Evolutionary conservation across 2,329 filamentous ascomycete genomes (phyloP).

Genomic region (Albophoma yamanashiensis): DNA sequence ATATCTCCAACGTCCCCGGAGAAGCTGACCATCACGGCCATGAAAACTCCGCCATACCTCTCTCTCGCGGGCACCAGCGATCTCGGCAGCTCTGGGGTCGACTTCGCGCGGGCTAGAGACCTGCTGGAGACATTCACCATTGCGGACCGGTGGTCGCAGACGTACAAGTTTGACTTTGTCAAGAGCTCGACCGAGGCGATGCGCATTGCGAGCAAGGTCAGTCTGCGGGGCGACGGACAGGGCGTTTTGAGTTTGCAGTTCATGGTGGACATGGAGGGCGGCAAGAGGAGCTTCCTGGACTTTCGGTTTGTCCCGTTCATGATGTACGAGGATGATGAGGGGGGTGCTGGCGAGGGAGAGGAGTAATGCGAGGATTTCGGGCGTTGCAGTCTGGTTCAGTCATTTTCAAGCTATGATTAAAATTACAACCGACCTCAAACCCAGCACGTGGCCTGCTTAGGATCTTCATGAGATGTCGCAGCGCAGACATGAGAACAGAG

Average conservation of each 20-base stretch:
- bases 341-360: neutral
- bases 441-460: neutral
- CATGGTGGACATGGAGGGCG: slow-evolving; percentile 78
- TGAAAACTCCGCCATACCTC: slow-evolving; percentile 57
- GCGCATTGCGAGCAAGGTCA: slow-evolving; percentile 85
- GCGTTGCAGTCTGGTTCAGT: neutral
- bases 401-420: neutral
- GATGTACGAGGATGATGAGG: slow-evolving; percentile 41
- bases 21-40: slow-evolving; percentile 57
- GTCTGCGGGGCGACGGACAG: slow-evolving; percentile 75
- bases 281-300: slow-evolving; percentile 63
- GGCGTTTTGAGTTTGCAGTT: slow-evolving; percentile 92
- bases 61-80: slow-evolving; percentile 55
- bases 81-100: slow-evolving; percentile 52
- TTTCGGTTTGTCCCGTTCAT: slow-evolving; percentile 71
- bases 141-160: slow-evolving; percentile 48
- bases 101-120: slow-evolving; percentile 52
- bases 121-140: slow-evolving; percentile 69
- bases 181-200: slow-evolving; percentile 86
- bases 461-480: neutral
- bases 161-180: slow-evolving; percentile 80
- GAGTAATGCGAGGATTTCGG: neutral
- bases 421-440: neutral
- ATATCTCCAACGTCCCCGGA: slow-evolving; percentile 61
- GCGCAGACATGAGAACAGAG: neutral